Conservation (phyloP, 306 rosid species). For the Castanea sativa region DNA sequence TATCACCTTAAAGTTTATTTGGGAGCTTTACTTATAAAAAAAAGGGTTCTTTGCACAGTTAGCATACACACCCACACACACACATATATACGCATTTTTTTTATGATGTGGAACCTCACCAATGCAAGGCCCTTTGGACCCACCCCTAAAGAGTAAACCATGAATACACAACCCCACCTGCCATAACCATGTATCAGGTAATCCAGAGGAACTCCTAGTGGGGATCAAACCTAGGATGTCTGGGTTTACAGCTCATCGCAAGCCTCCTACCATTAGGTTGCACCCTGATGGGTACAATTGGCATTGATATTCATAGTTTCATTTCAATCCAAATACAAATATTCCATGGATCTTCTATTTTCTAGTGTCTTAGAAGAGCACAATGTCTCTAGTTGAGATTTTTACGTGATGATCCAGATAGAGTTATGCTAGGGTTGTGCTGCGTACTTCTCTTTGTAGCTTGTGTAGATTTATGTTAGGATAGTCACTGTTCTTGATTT, state of each 20-base stretch:
- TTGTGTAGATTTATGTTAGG: neutral
- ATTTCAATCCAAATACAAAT: neutral
- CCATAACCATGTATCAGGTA: no score
- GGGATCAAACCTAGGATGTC: no score
- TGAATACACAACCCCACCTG: no score
- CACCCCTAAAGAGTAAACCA: no score
- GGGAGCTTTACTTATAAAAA: neutral
- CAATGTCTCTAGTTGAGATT: neutral
- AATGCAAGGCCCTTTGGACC: no score
- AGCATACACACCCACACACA: no score
- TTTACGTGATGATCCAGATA: neutral
- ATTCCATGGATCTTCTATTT: constrained; percentile 14
- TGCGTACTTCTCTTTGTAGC: constrained; percentile 1
- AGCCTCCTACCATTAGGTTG: no score
- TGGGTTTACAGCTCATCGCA: no score
- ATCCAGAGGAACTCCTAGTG: no score
- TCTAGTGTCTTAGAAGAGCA: neutral
- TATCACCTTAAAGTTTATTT: neutral
- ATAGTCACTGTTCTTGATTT: neutral
- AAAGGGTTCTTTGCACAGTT: no score
- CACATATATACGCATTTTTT: no score
- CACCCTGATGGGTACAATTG: neutral
- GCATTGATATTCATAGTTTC: constrained; percentile 8
- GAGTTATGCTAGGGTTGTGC: neutral
- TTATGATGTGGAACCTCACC: no score